Conservation (phyloP, 164 flowering plant genomes). For the Dillenia suffruticosa region DNA sequence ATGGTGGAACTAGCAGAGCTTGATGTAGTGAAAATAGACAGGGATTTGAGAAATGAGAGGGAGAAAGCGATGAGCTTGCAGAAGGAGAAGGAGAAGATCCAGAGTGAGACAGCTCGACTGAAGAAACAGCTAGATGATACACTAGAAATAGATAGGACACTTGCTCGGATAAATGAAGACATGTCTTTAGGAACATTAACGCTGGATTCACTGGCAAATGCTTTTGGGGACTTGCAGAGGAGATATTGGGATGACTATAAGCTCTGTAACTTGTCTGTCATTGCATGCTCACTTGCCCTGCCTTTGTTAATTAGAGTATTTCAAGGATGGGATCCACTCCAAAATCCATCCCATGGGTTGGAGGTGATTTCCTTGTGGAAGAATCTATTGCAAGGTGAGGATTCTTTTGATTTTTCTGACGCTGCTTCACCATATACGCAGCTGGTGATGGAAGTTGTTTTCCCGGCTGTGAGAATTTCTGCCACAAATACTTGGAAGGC, state of each 20-base stretch:
- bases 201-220: constrained; percentile 51
- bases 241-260: constrained; percentile 59
- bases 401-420: constrained; percentile 39
- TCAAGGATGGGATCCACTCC: constrained; percentile 93
- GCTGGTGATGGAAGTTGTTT: constrained; percentile 67
- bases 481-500: constrained; percentile 84
- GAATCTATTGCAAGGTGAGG: constrained; percentile 59
- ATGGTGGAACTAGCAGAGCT: constrained; percentile 66
- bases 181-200: constrained; percentile 53
- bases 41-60: constrained; percentile 67
- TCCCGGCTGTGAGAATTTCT: constrained; percentile 84
- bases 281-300: constrained; percentile 72
- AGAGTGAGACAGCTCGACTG: constrained; percentile 41
- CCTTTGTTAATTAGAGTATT: constrained; percentile 67
- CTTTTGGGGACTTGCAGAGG: constrained; percentile 49
- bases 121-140: constrained; percentile 53
- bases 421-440: constrained; percentile 56
- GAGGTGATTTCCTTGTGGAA: constrained; percentile 63
- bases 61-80: constrained; percentile 64
- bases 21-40: constrained; percentile 64
- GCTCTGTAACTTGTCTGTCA: constrained; percentile 65
- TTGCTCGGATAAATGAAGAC: constrained; percentile 43
- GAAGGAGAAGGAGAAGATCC: constrained; percentile 65
- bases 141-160: constrained; percentile 40
- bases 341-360: constrained; percentile 59